Percentiles rank a stretch among this genome's conserved stretches.
Evolutionary conservation across 352 stramenopile species (phyloP).

Genomic region (Pythium myriotylum): DNA sequence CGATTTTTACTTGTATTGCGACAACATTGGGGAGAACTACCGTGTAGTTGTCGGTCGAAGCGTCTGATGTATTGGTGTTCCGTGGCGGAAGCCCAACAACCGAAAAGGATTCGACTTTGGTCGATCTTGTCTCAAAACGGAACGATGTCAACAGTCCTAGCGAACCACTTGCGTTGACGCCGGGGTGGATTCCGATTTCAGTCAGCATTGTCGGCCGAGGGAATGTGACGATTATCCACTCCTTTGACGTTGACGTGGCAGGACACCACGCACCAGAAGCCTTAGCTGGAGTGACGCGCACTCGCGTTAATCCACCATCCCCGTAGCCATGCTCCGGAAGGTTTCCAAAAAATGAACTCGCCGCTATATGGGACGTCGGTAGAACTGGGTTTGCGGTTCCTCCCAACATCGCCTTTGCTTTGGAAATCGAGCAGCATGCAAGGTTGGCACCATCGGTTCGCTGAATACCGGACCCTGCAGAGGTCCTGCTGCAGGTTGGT

Average conservation of each 20-base stretch:
- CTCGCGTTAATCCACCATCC: conserved; percentile 31
- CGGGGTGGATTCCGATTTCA: conserved; percentile 30
- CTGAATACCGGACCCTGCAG: conserved; percentile 7
- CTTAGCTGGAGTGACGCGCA: conserved; percentile 24
- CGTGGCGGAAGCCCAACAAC: conserved; percentile 4
- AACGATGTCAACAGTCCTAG: conserved; percentile 13
- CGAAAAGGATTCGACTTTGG: conserved; percentile 3
- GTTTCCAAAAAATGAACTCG: conserved; percentile 39
- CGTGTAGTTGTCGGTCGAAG: neutral
- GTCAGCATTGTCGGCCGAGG: conserved; percentile 45
- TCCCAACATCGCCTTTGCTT: conserved; percentile 15
- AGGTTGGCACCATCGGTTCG: conserved; percentile 32
- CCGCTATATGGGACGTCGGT: conserved; percentile 12
- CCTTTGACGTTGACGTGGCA: conserved; percentile 10
- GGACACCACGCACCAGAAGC: conserved; percentile 44
- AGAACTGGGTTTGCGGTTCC: conserved; percentile 14
- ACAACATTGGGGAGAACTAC: conserved; percentile 35
- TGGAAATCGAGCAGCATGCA: conserved; percentile 38
- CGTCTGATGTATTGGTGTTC: neutral
- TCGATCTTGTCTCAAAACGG: conserved; percentile 15
- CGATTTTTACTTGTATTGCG: conserved; percentile 41
- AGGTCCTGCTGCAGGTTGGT: conserved; percentile 1
- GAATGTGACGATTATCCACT: conserved; percentile 56
- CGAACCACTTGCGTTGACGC: conserved; percentile 22
- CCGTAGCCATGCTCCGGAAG: conserved; percentile 47